Percentiles rank a stretch among this genome's conserved stretches.
Conservation (phyloP, 2,329 filamentous ascomycete species). For the Claviceps fusiformis region DNA sequence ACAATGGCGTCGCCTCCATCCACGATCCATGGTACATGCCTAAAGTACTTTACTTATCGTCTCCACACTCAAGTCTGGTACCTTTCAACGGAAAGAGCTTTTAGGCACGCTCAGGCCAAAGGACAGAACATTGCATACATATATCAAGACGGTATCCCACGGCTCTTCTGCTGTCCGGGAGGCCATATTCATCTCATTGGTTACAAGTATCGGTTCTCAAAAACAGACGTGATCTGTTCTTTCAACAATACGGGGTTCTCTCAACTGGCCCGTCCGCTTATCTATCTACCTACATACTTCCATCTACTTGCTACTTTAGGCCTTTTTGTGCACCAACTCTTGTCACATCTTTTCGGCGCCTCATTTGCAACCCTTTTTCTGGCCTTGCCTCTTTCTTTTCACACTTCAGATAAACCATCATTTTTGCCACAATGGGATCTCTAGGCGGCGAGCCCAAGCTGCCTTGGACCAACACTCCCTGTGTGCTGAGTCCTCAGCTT, state of each 20-base stretch:
- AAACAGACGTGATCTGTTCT: too few species aligned
- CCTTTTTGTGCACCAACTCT: background rate
- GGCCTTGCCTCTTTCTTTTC: background rate
- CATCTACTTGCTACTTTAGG: background rate
- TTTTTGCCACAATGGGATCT: constrained; percentile 25
- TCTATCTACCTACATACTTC: too few species aligned
- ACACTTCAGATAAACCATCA: background rate
- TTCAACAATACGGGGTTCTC: constrained; percentile 3
- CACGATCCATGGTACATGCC: constrained; percentile 4
- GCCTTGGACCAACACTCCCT: constrained; percentile 61
- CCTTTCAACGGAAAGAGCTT: background rate
- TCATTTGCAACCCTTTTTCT: background rate
- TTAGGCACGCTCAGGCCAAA: background rate
- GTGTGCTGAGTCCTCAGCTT: constrained; percentile 51
- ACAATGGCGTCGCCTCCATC: constrained; percentile 4
- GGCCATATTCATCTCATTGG: background rate
- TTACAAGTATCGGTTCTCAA: background rate
- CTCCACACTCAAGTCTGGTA: constrained; percentile 3
- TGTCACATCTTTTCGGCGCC: background rate
- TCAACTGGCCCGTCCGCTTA: constrained; percentile 1
- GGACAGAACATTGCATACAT: too few species aligned
- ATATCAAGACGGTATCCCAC: constrained; percentile 5
- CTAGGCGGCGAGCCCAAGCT: constrained; percentile 23
- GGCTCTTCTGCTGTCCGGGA: background rate
- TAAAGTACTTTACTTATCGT: background rate